A percentile compares a stretch with the other conserved stretches of the same genome.
phyloP scores from a whole-genome alignment of 805 yeast species.

The Wickerhamomyces ciferrii region DNA sequence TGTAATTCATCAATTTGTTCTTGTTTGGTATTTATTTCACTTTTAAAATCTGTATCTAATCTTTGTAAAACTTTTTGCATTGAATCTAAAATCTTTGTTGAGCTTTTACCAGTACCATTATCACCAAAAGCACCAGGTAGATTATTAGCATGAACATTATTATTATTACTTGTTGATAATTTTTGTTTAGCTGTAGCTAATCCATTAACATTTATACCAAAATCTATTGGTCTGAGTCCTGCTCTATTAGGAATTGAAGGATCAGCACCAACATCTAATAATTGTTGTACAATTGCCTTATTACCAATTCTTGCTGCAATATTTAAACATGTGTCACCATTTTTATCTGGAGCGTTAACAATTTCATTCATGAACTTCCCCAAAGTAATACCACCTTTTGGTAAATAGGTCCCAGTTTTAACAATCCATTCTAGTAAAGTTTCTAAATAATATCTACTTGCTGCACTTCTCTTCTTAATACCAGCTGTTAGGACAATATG shows the following conservation, averaged over 20 bases:
- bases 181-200: conserved; percentile 1
- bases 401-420: conserved; percentile 39
- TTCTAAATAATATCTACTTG: conserved; percentile 69
- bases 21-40: conserved; percentile 50
- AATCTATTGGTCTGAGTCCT: conserved; percentile 83
- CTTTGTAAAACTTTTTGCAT: conserved; percentile 45
- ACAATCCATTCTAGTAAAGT: conserved; percentile 76
- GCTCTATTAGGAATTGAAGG: conserved; percentile 73
- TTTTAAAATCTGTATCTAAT: conserved; percentile 54
- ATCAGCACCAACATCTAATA: conserved; percentile 87
- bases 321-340: conserved; percentile 93
- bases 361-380: conserved; percentile 60
- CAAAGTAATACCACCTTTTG: conserved; percentile 42
- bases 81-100: conserved; percentile 40
- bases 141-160: not conserved
- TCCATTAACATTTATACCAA: conserved; percentile 54
- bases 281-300: conserved; percentile 70
- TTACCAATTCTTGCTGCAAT: conserved; percentile 89
- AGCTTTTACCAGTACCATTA: conserved; percentile 11
- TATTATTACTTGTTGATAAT: not conserved
- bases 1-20: conserved; percentile 47
- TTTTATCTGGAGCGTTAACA: conserved; percentile 83
- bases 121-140: not conserved
- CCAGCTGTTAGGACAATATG: conserved; percentile 82
- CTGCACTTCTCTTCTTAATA: conserved; percentile 65